Evolutionary conservation across 352 stramenopile species (phyloP).

Genomic region (Phytophthora pluvialis): DNA sequence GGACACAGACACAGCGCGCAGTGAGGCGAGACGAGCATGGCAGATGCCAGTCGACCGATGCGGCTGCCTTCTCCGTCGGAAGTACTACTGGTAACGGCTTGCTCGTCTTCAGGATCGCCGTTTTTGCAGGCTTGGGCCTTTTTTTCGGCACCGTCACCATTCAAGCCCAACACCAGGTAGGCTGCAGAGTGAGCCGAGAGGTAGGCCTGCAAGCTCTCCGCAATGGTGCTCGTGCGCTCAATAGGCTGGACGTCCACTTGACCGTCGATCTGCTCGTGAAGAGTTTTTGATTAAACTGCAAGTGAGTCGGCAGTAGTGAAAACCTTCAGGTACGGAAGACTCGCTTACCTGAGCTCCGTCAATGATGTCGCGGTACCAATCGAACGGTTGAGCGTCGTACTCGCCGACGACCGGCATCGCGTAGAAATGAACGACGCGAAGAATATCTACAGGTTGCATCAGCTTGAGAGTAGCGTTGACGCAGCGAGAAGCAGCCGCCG

Average conservation of each 20-base stretch:
- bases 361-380: slow-evolving; percentile 43
- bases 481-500: slow-evolving; percentile 30
- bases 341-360: slow-evolving; percentile 26
- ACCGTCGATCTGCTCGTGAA: slow-evolving; percentile 32
- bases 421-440: slow-evolving; percentile 73
- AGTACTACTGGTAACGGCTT: neutral
- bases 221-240: slow-evolving; percentile 43
- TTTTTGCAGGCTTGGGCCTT: slow-evolving; percentile 1
- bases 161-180: slow-evolving; percentile 56
- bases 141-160: slow-evolving; percentile 24
- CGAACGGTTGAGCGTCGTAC: slow-evolving; percentile 43
- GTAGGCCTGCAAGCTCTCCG: slow-evolving; percentile 67
- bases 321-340: no score
- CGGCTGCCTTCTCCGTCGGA: neutral
- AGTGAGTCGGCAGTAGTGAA: neutral
- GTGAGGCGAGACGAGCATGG: slow-evolving; percentile 63
- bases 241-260: slow-evolving; percentile 49
- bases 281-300: neutral
- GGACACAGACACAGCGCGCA: slow-evolving; percentile 62
- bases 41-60: slow-evolving; percentile 45
- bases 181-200: slow-evolving; percentile 42
- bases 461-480: slow-evolving; percentile 65
- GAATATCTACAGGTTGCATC: slow-evolving; percentile 46
- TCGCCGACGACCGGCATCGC: slow-evolving; percentile 47
- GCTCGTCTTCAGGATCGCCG: neutral